Evolutionary conservation across 148 eudicot species (phyloP), one percentile per base, ranked within the genome.

Genomic region (Silene latifolia): DNA sequence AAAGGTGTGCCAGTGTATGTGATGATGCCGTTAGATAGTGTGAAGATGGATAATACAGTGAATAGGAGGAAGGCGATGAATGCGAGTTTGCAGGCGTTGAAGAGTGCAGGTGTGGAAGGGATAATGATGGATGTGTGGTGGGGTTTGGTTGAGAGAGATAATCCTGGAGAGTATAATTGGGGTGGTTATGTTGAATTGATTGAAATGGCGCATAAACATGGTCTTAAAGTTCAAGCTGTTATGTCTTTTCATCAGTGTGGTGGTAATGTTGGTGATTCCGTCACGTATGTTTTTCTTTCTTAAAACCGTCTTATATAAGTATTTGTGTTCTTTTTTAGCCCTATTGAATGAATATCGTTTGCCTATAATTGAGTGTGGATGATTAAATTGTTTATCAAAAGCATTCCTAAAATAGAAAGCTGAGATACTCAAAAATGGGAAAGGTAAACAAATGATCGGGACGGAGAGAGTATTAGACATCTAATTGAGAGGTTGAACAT

Each of bases 91-190:
- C 84, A 82, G 79, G 97, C 98, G 68, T 66, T 93, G 83, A 93
- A 89, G 82, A 89, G 89, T 19, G 92, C 98, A 0, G 97, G 98
- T 0, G 98, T 91, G 35, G 94, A 91, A 58, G 98, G 98, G 63
- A 75, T 93, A 19, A 93, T 93, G 98, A 81, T 93, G 90, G 98
- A 93, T 67, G 96, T 89, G 62, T 93, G 98, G 98, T 93, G 98
- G 98, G 98, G 97, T 2, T 75, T 93, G 78, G 98, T 93, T 63
- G 98, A 93, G 87, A 86, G 88, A 32, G 98, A 93, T 1, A 12
- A 39, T 3, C 97, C 97, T 0, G 92, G 92, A 12, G 83, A 80
- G 73, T 93, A 93, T 57, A 88, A 93, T 56, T 91, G 94, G 93
- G 97, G 90, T 24, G 98, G 98, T 2, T 93, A 93, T 58, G 66